Evolutionary conservation across 257 asterid species (phyloP), one percentile per base, ranked within the genome.

Genomic region (Marsdenia floribunda): DNA sequence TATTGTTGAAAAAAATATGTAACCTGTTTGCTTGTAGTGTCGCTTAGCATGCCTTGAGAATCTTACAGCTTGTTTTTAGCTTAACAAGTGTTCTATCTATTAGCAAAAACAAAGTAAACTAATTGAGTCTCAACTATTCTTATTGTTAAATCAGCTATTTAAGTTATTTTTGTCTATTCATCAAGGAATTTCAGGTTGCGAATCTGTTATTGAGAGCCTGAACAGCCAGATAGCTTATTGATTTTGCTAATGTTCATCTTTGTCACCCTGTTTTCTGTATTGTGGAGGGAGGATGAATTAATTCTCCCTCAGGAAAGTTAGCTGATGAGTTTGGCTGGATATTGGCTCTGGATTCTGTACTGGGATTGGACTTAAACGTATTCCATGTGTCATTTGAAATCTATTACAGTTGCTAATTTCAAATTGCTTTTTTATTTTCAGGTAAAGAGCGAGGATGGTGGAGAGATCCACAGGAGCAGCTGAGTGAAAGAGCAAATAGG

Each of bases 391-490:
- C 42, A 38, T 70, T 53, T 70, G 24, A 29, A 76, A 42, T 33
- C 3, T 58, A 35, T 22, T 5, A 14, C 29, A n/a, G 21, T 54
- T 66, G 52, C 1, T 13, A 55, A 78, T 42, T 3, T 72, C 50
- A 63, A 70, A 71, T 40, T 68, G 3, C 57, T 82, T 49, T 72
- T 19, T 53, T 33, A n/a, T 80, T 65, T 75, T 85, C 71, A 40
- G 58, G 58, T 78, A 77, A 84, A 91, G 97, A 86, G 71, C 92
- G 85, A 76, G 97, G 96, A 78, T 85, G 90, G 88, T 81, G 91
- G 93, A 84, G 85, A 76, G 92, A 91, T 78, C 47, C 83, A 6
- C 86, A 70, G 80, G 90, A 87, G 80, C 88, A 80, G 63, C 80
- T 70, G 69, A 81, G 55, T 22, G 86, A 80, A 66, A 64, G 81